phyloP scores from a whole-genome alignment of 495 filamentous ascomycete species.

The Endocarpon pusillum region DNA sequence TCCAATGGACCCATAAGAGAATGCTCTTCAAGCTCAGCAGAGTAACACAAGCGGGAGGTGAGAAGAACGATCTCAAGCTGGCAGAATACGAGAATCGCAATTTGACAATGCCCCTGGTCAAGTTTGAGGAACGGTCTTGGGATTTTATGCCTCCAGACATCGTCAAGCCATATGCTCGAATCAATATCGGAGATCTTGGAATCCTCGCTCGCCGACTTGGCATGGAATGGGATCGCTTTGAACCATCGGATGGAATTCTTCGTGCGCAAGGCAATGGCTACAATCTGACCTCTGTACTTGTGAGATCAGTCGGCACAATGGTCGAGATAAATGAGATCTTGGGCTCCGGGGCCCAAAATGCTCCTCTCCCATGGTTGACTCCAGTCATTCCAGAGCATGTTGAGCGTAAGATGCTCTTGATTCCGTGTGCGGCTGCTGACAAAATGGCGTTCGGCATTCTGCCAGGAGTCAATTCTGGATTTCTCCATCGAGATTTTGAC shows the following conservation, averaged over 20 bases:
- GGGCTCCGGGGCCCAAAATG: not conserved
- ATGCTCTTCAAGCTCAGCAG: not conserved
- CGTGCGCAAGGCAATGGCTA: constrained; percentile 17
- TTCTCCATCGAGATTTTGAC: constrained; percentile 1
- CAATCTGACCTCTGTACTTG: constrained; percentile 13
- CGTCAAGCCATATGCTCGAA: constrained; percentile 14
- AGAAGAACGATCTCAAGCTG: not conserved
- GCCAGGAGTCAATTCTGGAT: constrained; percentile 1
- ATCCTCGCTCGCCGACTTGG: constrained; percentile 16
- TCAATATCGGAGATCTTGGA: constrained; percentile 14
- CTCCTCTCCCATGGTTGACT: too few relatives aligned
- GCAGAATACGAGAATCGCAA: not conserved
- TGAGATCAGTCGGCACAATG: constrained; percentile 15
- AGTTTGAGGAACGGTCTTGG: constrained; percentile 14
- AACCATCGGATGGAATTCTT: constrained; percentile 15
- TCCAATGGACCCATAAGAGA: constrained; percentile 2
- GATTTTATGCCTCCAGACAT: constrained; percentile 20
- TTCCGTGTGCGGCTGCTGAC: constrained; percentile 7
- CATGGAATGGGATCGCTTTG: constrained; percentile 19
- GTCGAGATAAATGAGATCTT: constrained; percentile 6
- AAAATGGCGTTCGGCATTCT: constrained; percentile 11
- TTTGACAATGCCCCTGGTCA: constrained; percentile 5
- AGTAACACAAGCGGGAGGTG: not conserved
- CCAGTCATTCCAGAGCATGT: constrained; percentile 2
- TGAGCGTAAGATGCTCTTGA: constrained; percentile 1